Evolutionary conservation across 1,139 yeast genomes (phyloP).

Genomic region (Spathaspora sp.): DNA sequence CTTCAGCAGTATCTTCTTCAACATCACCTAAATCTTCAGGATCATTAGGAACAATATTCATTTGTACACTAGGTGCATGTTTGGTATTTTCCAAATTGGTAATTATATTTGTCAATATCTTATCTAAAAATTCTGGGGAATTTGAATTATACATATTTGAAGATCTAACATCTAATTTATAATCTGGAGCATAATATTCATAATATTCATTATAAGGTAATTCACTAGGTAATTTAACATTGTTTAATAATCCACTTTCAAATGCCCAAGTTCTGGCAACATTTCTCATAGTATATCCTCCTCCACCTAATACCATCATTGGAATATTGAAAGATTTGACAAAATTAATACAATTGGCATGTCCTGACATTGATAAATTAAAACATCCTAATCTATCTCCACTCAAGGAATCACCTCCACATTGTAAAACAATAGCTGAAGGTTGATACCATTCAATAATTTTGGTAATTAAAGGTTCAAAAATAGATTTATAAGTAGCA

Average conservation of each 20-base stretch:
- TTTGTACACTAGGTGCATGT: slow-evolving; percentile 94
- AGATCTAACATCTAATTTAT: slow-evolving; percentile 88
- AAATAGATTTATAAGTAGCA: slow-evolving; percentile 77
- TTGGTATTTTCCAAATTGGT: slow-evolving; percentile 82
- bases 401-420: slow-evolving; percentile 92
- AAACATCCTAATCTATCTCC: slow-evolving; percentile 92
- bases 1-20: slow-evolving; percentile 70
- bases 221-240: slow-evolving; percentile 74
- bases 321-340: slow-evolving; percentile 88
- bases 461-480: slow-evolving; percentile 80
- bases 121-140: slow-evolving; percentile 87
- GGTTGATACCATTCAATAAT: slow-evolving; percentile 95
- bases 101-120: slow-evolving; percentile 75
- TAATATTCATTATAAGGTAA: slow-evolving; percentile 95
- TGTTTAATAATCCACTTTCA: slow-evolving; percentile 87
- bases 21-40: slow-evolving; percentile 81
- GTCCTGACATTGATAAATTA: slow-evolving; percentile 89
- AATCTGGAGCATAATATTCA: slow-evolving; percentile 97
- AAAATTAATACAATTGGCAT: slow-evolving; percentile 91
- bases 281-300: slow-evolving; percentile 97
- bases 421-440: slow-evolving; percentile 84
- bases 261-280: slow-evolving; percentile 96
- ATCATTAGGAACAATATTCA: slow-evolving; percentile 87
- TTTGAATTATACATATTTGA: slow-evolving; percentile 97
- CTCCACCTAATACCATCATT: slow-evolving; percentile 92